Evolutionary conservation across 2,329 filamentous ascomycete species (phyloP).

Genomic region (Xylariaceae sp.): DNA sequence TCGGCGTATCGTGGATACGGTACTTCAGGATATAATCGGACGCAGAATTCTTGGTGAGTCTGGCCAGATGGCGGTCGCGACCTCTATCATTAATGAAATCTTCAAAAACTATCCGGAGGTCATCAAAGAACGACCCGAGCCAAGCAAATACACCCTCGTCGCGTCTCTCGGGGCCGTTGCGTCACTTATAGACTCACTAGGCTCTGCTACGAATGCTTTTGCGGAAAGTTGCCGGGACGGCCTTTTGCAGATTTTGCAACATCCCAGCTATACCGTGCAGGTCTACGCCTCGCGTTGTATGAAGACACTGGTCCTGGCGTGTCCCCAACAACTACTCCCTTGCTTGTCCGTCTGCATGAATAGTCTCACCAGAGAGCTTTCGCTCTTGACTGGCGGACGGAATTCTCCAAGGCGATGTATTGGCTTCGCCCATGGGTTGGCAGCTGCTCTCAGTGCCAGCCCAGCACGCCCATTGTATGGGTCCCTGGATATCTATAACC

Average conservation of each 20-base stretch:
- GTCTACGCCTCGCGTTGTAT: conserved; percentile 83
- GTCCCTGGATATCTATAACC: conserved; percentile 90
- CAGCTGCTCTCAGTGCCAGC: conserved; percentile 85
- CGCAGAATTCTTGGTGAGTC: conserved; percentile 80
- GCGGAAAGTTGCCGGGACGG: conserved; percentile 83
- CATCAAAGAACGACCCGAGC: conserved; percentile 80
- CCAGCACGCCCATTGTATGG: conserved; percentile 85
- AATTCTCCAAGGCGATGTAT: conserved; percentile 80
- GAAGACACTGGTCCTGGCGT: conserved; percentile 81
- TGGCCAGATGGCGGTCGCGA: conserved; percentile 78
- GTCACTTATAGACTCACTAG: conserved; percentile 72
- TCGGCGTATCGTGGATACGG: conserved; percentile 75
- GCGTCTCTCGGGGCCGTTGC: conserved; percentile 74
- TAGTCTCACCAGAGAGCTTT: conserved; percentile 81
- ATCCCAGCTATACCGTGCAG: conserved; percentile 95
- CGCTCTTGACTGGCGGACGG: conserved; percentile 67
- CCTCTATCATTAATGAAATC: conserved; percentile 76
- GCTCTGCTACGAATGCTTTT: conserved; percentile 73
- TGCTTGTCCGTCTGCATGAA: conserved; percentile 97
- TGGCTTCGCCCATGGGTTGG: conserved; percentile 86
- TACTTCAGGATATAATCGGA: conserved; percentile 80
- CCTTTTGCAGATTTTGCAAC: conserved; percentile 82
- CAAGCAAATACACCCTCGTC: conserved; percentile 79
- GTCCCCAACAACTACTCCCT: conserved; percentile 84
- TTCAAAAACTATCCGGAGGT: conserved; percentile 93